Evolutionary conservation across 2,329 filamentous ascomycete genomes (phyloP).

Genomic region (Aureobasidium sp.): DNA sequence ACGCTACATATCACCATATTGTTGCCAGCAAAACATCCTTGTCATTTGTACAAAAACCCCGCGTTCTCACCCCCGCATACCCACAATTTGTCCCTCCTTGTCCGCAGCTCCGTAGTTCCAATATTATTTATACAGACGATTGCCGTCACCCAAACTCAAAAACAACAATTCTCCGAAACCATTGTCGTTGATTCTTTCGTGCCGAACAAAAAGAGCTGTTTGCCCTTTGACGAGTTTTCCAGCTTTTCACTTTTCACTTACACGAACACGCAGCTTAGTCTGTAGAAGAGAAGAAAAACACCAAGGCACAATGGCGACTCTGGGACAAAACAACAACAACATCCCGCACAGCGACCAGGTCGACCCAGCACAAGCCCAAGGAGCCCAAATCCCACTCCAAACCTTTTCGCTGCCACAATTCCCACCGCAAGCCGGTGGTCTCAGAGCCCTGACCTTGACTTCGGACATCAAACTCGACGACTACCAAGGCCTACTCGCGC

Average conservation of each 20-base stretch:
- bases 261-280: background rate
- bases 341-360: slow-evolving; percentile 19
- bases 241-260: background rate
- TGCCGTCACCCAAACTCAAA: background rate
- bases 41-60: background rate
- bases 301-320: slow-evolving; percentile 9
- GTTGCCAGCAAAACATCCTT: background rate
- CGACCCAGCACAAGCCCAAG: slow-evolving; percentile 29
- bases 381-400: slow-evolving; percentile 42
- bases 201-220: background rate
- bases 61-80: slow-evolving; percentile 10
- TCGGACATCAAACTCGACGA: slow-evolving; percentile 43
- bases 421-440: slow-evolving; percentile 36
- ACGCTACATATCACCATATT: background rate
- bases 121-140: background rate
- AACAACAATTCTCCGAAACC: slow-evolving; percentile 1
- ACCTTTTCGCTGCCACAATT: slow-evolving; percentile 41
- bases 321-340: slow-evolving; percentile 3
- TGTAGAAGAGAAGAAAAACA: background rate
- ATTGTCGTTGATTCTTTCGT: background rate
- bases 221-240: too few species aligned
- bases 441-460: slow-evolving; percentile 42
- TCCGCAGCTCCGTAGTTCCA: slow-evolving; percentile 11
- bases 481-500: slow-evolving; percentile 35
- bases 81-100: slow-evolving; percentile 13